These are phyloP conservation scores for Kluyveromyces marxianus DNA, from an alignment of 1,139 yeast species.

Conservation along the genomic window DNA sequence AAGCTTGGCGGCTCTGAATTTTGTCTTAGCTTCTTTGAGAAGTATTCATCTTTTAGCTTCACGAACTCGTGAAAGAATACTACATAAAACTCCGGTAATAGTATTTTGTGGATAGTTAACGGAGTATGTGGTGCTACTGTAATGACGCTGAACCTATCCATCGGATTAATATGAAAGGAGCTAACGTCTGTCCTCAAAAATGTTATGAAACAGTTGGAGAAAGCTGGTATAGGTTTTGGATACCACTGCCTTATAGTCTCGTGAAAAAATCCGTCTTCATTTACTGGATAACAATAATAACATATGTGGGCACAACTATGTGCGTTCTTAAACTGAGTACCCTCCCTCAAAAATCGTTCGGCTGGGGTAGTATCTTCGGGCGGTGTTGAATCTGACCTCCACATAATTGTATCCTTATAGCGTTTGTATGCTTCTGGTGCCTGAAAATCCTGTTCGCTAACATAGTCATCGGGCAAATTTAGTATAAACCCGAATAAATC, in stretches of 20 bases:
- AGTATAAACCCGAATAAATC: constrained; percentile 20
- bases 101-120: constrained; percentile 20
- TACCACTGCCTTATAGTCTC: constrained; percentile 4
- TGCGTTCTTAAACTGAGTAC: constrained; percentile 2
- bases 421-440: background rate
- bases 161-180: constrained; percentile 23
- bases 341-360: background rate
- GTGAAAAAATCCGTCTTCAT: constrained; percentile 1
- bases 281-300: constrained; percentile 19
- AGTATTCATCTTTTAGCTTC: constrained; percentile 5
- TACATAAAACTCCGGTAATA: constrained; percentile 18
- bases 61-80: constrained; percentile 13
- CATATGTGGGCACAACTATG: constrained; percentile 17
- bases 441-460: constrained; percentile 13
- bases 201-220: constrained; percentile 2
- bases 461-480: constrained; percentile 22
- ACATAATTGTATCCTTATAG: constrained; percentile 7
- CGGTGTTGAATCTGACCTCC: constrained; percentile 7
- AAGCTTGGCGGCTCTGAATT: constrained; percentile 5
- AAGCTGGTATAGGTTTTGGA: constrained; percentile 3
- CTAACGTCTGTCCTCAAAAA: constrained; percentile 11
- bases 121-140: constrained; percentile 17
- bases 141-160: constrained; percentile 23
- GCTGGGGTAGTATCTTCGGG: background rate
- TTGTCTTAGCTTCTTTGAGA: background rate